Evolutionary conservation across 2,329 filamentous ascomycete species (phyloP).

Genomic region (Penicillium glabrum): DNA sequence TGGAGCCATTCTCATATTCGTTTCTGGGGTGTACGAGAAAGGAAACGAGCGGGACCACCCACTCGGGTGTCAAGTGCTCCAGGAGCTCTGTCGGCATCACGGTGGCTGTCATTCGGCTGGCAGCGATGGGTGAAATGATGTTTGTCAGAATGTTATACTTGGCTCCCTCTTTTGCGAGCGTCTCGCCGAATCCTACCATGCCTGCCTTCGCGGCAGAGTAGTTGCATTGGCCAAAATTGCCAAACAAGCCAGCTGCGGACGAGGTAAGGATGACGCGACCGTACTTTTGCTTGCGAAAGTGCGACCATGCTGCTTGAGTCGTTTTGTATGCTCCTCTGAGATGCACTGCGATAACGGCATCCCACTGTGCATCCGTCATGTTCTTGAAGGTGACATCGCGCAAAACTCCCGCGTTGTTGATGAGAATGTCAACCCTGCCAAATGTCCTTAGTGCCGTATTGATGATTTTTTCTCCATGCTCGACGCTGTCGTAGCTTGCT

Average conservation of each 20-base stretch:
- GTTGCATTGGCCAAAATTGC: conserved; percentile 92
- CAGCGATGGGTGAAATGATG: conserved; percentile 94
- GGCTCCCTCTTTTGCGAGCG: conserved; percentile 90
- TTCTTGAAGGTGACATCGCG: conserved; percentile 98
- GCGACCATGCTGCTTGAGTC: conserved; percentile 85
- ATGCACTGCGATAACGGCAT: conserved; percentile 89
- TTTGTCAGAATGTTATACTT: conserved; percentile 99
- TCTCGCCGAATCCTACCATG: conserved; percentile 96
- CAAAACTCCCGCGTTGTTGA: conserved; percentile 97
- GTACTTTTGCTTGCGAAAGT: conserved; percentile 99
- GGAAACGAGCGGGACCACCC: conserved; percentile 91
- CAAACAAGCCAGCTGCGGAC: conserved; percentile 93
- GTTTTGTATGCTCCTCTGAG: conserved; percentile 87
- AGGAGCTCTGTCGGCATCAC: conserved; percentile 94
- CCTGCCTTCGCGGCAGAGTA: conserved; percentile 96
- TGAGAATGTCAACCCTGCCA: conserved; percentile 81
- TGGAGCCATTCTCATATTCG: conserved; percentile 76
- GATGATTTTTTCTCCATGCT: conserved; percentile 92
- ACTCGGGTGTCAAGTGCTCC: conserved; percentile 82
- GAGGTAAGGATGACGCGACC: conserved; percentile 95
- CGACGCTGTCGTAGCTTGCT: conserved; percentile 85
- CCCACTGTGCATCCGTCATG: conserved; percentile 96
- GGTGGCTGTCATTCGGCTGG: conserved; percentile 92
- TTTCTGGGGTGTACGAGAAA: conserved; percentile 84
- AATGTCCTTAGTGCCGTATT: conserved; percentile 55